phyloP scores from a whole-genome alignment of 2,329 filamentous ascomycete species.

The Davidsoniella virescens region DNA sequence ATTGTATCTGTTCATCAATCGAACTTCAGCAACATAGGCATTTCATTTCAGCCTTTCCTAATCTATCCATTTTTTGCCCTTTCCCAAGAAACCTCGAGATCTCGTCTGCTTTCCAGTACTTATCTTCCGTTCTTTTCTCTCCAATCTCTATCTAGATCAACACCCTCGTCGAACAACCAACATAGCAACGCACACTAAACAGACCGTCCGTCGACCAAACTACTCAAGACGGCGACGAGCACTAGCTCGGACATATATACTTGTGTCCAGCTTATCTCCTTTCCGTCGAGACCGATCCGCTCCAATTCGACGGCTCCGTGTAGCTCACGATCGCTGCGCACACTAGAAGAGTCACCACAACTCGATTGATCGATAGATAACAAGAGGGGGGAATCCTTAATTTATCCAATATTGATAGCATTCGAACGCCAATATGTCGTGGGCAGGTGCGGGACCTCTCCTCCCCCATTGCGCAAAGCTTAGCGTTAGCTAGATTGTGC shows the following conservation, averaged over 20 bases:
- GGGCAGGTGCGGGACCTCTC: constrained; percentile 39
- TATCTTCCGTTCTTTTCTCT: background rate
- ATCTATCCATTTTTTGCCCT: background rate
- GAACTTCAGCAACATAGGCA: too few species aligned
- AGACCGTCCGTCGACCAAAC: background rate
- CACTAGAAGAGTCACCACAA: background rate
- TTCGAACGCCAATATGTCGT: constrained; percentile 39
- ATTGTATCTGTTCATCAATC: too few species aligned
- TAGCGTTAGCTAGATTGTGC: too few species aligned
- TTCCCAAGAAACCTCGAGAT: background rate
- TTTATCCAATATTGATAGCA: background rate
- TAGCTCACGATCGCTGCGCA: too few species aligned
- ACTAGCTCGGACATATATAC: too few species aligned
- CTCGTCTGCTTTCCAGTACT: background rate
- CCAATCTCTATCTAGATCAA: too few species aligned
- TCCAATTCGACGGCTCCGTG: too few species aligned
- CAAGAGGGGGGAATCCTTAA: too few species aligned
- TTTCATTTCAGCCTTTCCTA: background rate
- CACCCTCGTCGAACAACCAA: background rate
- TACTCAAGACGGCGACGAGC: background rate
- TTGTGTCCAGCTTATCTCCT: too few species aligned
- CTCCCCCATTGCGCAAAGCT: background rate
- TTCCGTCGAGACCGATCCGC: too few species aligned
- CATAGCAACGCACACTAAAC: background rate
- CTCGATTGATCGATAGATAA: too few species aligned